These are phyloP conservation scores for Ustanciosporium gigantosporum DNA, from an alignment of 1,284 basidiomycete genomes.

Conservation along the genomic window DNA sequence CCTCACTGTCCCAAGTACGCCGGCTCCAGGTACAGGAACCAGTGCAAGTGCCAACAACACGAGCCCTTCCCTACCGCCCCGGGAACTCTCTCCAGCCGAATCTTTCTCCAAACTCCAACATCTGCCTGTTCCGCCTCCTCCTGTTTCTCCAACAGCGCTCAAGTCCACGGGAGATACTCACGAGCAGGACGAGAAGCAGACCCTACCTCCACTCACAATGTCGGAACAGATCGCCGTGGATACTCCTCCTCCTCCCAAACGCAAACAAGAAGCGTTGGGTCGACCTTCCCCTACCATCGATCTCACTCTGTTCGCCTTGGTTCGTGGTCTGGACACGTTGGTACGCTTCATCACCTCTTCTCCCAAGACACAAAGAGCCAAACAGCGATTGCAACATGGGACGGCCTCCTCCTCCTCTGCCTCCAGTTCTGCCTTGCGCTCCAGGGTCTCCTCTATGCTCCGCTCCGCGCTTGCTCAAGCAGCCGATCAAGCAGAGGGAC, in stretches of 20 bases:
- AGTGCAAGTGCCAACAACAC: neutral
- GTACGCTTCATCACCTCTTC: conserved; percentile 37
- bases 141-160: neutral
- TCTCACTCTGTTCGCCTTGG: conserved; percentile 61
- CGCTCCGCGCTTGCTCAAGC: conserved; percentile 2
- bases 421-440: neutral
- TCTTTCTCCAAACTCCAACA: conserved; percentile 2
- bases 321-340: conserved; percentile 59
- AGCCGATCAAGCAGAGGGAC: conserved; percentile 41
- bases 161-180: neutral
- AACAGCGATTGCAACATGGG: conserved; percentile 1
- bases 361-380: no score
- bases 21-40: neutral
- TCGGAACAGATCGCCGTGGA: no score
- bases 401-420: neutral
- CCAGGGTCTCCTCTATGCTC: neutral
- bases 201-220: no score
- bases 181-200: neutral
- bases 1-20: conserved; percentile 35
- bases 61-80: neutral
- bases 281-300: conserved; percentile 60
- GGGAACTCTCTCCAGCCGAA: conserved; percentile 7
- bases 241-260: neutral
- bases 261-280: conserved; percentile 10
- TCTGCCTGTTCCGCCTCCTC: conserved; percentile 1